phyloP scores from a whole-genome alignment of 805 yeast genomes.

The Candida manassasensis region DNA sequence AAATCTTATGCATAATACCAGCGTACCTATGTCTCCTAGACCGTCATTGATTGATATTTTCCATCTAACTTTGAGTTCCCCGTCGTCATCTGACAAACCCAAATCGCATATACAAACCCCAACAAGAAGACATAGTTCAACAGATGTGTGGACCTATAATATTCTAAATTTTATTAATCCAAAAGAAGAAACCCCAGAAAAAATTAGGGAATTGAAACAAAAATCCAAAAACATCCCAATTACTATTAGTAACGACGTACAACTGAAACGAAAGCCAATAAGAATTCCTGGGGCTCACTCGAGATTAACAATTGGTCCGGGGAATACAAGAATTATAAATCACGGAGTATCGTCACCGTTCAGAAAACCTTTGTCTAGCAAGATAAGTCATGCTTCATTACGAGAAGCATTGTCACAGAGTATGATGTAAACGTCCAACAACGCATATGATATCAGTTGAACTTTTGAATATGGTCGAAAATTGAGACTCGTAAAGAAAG shows the following conservation, averaged over 20 bases:
- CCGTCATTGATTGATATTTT: constrained; percentile 4
- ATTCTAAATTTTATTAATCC: constrained; percentile 6
- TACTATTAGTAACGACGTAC: constrained; percentile 22
- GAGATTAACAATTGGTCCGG: constrained; percentile 37
- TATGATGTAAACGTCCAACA: constrained; percentile 2
- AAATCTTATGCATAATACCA: neutral
- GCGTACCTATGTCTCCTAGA: constrained; percentile 6
- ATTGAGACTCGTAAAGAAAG: neutral
- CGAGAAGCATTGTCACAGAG: constrained; percentile 39
- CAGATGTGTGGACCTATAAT: constrained; percentile 4
- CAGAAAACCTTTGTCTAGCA: constrained; percentile 29
- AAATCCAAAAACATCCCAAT: constrained; percentile 18
- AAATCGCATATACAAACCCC: constrained; percentile 1
- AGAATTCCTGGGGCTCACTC: constrained; percentile 34
- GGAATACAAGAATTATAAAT: constrained; percentile 34
- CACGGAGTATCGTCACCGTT: constrained; percentile 42
- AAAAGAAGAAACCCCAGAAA: constrained; percentile 12
- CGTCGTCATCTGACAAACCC: neutral
- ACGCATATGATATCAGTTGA: neutral
- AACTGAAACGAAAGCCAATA: constrained; percentile 29
- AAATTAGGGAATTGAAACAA: constrained; percentile 9
- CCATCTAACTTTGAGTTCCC: neutral
- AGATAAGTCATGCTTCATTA: constrained; percentile 45
- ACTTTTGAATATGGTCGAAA: neutral
- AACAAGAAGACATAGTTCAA: constrained; percentile 2